Percentiles rank a stretch among this genome's conserved stretches.
phyloP scores from a whole-genome alignment of 768 basidiomycete species.

The Amanita jacksonii region DNA sequence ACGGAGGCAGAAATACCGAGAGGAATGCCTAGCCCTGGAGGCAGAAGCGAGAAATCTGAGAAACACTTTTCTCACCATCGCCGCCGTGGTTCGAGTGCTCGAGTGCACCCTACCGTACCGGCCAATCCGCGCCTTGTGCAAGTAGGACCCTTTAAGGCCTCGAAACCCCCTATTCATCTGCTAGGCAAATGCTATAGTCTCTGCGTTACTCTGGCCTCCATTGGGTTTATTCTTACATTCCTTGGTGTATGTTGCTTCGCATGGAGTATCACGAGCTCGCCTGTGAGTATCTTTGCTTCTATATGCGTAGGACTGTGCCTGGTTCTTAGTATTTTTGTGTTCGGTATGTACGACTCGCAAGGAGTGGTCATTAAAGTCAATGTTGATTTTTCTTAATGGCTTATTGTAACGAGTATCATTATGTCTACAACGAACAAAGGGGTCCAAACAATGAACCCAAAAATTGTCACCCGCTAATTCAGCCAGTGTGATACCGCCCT shows the following conservation, averaged over 20 bases:
- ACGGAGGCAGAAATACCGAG: constrained; percentile 3
- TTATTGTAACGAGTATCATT: too few relatives aligned
- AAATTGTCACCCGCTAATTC: not conserved
- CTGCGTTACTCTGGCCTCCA: constrained; percentile 1
- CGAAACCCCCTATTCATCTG: constrained; percentile 4
- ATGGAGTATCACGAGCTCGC: not conserved
- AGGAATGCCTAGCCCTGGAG: not conserved
- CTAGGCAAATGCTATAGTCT: constrained; percentile 4
- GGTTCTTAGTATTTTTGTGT: not conserved
- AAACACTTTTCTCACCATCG: not conserved
- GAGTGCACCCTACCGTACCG: not conserved
- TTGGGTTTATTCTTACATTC: constrained; percentile 1
- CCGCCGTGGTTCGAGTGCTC: not conserved
- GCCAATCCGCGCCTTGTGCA: constrained; percentile 3
- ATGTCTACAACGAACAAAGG: too few relatives aligned
- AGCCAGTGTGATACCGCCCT: not conserved
- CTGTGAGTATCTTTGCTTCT: constrained; percentile 3
- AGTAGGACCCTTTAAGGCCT: not conserved
- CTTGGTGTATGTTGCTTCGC: constrained; percentile 3
- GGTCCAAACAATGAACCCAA: not conserved
- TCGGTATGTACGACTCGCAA: not conserved
- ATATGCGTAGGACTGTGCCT: constrained; percentile 3
- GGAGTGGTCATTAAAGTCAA: constrained; percentile 3
- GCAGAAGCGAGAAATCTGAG: not conserved
- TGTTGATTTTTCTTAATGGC: not conserved